Percentiles rank a stretch among this genome's conserved stretches.
Conservation (phyloP, 1,139 yeast species). For the Sugiyamaella neomexicana region DNA sequence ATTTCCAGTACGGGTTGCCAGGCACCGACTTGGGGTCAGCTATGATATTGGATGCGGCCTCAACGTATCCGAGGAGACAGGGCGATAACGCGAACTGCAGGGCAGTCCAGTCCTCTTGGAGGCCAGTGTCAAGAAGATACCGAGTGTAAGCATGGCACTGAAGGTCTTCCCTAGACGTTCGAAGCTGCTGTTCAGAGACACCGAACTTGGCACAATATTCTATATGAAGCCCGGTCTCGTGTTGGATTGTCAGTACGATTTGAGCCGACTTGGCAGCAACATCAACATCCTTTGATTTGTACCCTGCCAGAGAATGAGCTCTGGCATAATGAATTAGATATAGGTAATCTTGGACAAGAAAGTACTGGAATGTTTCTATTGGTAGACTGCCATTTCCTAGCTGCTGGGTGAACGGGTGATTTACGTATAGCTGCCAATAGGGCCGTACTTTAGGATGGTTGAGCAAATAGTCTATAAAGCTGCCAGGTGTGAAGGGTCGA, state of each 20-base stretch:
- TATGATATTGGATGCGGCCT: constrained; percentile 45
- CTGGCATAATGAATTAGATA: constrained; percentile 70
- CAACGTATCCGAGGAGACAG: constrained; percentile 71
- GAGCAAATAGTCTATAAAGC: constrained; percentile 53
- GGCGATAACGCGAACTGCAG: constrained; percentile 72
- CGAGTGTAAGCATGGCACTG: constrained; percentile 63
- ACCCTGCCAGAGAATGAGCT: constrained; percentile 64
- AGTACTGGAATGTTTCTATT: constrained; percentile 54
- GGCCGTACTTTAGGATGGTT: constrained; percentile 56
- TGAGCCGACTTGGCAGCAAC: constrained; percentile 54
- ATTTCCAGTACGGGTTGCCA: constrained; percentile 48
- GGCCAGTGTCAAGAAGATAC: constrained; percentile 56
- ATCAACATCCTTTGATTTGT: constrained; percentile 56
- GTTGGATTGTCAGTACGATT: constrained; percentile 53
- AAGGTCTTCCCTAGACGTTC: constrained; percentile 51
- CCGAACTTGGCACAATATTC: constrained; percentile 52
- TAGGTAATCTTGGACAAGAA: constrained; percentile 68
- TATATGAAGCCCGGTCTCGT: constrained; percentile 59
- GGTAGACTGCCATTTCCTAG: constrained; percentile 57
- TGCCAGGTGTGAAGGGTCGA: constrained; percentile 44
- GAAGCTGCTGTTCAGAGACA: constrained; percentile 49
- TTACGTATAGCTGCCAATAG: constrained; percentile 58
- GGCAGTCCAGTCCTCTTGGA: constrained; percentile 59
- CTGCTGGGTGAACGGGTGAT: constrained; percentile 61
- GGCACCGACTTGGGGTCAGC: constrained; percentile 26